Evolutionary conservation across 2,329 filamentous ascomycete genomes (phyloP), one percentile per base, ranked within the genome.

Genomic region (Biscogniauxia mediterranea): DNA sequence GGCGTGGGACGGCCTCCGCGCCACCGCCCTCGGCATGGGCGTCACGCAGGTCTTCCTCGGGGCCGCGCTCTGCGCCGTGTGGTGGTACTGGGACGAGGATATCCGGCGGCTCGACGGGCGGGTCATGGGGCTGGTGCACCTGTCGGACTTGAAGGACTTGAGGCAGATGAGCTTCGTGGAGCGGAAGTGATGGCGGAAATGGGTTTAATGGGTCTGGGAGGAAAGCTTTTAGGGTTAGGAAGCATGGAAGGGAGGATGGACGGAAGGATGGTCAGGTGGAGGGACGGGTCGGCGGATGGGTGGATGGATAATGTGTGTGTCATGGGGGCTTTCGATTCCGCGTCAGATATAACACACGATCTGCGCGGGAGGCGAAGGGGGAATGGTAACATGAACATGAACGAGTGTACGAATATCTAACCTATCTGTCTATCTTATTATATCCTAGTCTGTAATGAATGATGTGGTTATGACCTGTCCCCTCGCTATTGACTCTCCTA

Each of bases 91-190:
- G 55, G 79, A 78, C 38, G 78, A 81, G 68, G 58, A 68, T 2
- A 70, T 83, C 1, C 72, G 76, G 66, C 68, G 77, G 28, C 67
- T 77, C 42, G 82, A 84, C 62, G 82, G 81, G 3, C 70, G 71
- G 58, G 73, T 80, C 5, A 80, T 84, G 80, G 76, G 76, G 4
- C 69, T 81, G 15, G 76, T 82, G 6, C 79, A 83, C 61, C 59
- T 81, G 70, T 73, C 74, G n/a, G 70, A 76, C 54, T 56, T 81
- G 60, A 81, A 78, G 73, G 66, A 46, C 15, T 6, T 46, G 38
- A 46, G 75, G 60, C 73, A 72, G 5, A 75, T 70, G 19, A 83
- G 80, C 65, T 81, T 80, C 66, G 82, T 82, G 55, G 80, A 83
- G 28, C 71, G 70, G 8, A 76, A 80, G 52, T 71, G 49, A 62